A percentile compares a stretch with the other conserved stretches of the same genome.
phyloP scores from a whole-genome alignment of 805 yeast species.

The Scheffersomyces stipitis region DNA sequence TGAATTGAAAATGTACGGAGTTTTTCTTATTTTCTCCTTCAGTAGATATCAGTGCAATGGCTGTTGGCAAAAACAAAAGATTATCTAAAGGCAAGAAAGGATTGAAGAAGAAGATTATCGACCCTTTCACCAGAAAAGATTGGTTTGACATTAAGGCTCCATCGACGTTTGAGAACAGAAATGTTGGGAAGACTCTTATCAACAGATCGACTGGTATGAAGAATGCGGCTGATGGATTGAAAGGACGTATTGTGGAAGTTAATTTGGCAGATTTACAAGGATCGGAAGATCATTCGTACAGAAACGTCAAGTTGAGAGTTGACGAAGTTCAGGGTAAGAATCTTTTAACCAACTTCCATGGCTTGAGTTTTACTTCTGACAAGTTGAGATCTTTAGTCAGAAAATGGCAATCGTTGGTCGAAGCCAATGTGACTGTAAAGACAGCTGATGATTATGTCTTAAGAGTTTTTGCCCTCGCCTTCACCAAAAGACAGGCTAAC shows the following conservation, averaged over 20 bases:
- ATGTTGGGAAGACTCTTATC: conserved; percentile 97
- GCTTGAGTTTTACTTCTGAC: conserved; percentile 96
- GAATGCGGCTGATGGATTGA: conserved; percentile 96
- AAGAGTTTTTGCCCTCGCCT: conserved; percentile 95
- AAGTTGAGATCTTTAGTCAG: conserved; percentile 96
- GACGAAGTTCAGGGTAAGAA: conserved; percentile 99
- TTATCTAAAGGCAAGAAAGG: conserved; percentile 92
- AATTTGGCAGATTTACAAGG: conserved; percentile 97
- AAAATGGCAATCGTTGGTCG: conserved; percentile 98
- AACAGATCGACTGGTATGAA: conserved; percentile 98
- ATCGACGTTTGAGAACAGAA: conserved; percentile 96
- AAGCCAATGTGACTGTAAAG: conserved; percentile 97
- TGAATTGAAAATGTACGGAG: no score
- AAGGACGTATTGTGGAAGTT: conserved; percentile 96
- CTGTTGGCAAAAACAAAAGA: conserved; percentile 80
- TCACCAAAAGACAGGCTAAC: conserved; percentile 97
- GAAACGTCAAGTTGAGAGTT: conserved; percentile 95
- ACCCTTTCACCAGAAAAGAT: conserved; percentile 99
- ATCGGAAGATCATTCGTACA: conserved; percentile 97
- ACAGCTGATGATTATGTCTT: conserved; percentile 96
- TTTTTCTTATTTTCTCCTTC: conserved; percentile 12
- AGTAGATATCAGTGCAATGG: conserved; percentile 9
- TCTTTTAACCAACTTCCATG: conserved; percentile 99
- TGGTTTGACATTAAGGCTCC: conserved; percentile 99
- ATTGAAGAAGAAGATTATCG: conserved; percentile 98